Evolutionary conservation across 306 rosid species (phyloP), one percentile per base, ranked within the genome.

Genomic region (Phaseolus lunatus): DNA sequence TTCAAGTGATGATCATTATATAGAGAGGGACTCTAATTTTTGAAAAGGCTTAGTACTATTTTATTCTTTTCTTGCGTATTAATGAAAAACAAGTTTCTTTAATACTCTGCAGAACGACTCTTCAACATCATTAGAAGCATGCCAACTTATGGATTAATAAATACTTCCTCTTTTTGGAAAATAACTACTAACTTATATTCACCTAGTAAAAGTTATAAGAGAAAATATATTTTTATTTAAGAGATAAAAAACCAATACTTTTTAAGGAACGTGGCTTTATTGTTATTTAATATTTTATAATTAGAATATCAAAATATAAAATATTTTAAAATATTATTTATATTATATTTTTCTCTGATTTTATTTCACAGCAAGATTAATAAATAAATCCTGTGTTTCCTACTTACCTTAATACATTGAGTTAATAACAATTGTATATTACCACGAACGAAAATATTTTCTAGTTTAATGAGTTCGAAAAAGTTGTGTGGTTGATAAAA

Each of bases 1-100:
- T 52, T 49, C 41, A 9, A 61, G 67, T 24, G 27, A 35, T 7
- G 27, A 45, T 22, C 23, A 59, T 35, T 45, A 69, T 65, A 83
- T 66, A 68, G 20, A 23, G 47, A 37, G 3, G 56, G 33, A 15
- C 29, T 59, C 20, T 14, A 31, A 14, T 9, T 65, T 65, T 41
- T 41, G 56, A 31, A 65, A 9, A 7, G 16, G 29, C 13, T 14
- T 43, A 69, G 11, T 72, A n/a, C n/a, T n/a, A 37, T 37, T 39
- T 22, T 26, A 50, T 44, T 66, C 1, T 20, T 65, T 37, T 41
- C 48, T 41, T 19, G 24, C 31, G 15, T 41, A 23, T 23, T 23
- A 43, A 43, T 67, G 3, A 19, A 12, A 41, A 12, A 3, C 0
- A 67, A n/a, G 31, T 22, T 22, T 41, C 9, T 67, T 67, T 39